phyloP scores from a whole-genome alignment of 768 basidiomycete species.

The Phaeotremella skinneri region DNA sequence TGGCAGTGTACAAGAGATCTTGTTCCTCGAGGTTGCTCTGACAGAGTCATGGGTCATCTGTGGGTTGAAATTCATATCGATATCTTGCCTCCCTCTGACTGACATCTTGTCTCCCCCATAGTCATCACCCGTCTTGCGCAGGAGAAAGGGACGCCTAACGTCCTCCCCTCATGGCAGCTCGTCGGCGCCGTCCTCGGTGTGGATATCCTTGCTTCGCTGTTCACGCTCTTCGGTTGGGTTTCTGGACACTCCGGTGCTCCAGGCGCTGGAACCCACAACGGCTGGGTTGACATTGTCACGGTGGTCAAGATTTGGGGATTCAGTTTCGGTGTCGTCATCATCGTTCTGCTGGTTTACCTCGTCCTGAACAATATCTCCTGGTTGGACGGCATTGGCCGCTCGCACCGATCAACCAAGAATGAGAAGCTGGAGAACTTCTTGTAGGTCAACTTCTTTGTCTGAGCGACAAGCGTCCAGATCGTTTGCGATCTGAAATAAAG shows the following conservation, averaged over 20 bases:
- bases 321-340: conserved; percentile 54
- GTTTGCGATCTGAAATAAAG: too few relatives aligned
- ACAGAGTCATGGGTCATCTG: conserved; percentile 57
- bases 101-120: conserved; percentile 19
- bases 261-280: conserved; percentile 16
- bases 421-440: conserved; percentile 54
- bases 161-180: conserved; percentile 55
- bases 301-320: conserved; percentile 55
- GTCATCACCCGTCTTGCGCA: conserved; percentile 52
- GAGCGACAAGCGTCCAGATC: too few relatives aligned
- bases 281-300: conserved; percentile 54
- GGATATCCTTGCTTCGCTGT: conserved; percentile 55
- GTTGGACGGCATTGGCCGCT: conserved; percentile 54
- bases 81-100: neutral
- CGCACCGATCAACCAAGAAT: conserved; percentile 50
- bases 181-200: conserved; percentile 49
- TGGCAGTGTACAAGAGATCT: conserved; percentile 56
- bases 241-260: conserved; percentile 41
- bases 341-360: conserved; percentile 53
- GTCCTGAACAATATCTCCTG: conserved; percentile 53
- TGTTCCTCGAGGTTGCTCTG: conserved; percentile 58
- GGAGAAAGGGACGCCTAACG: conserved; percentile 46
- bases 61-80: conserved; percentile 25
- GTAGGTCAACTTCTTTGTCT: neutral
- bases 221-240: conserved; percentile 55